Conservation (phyloP, 805 yeast species). For the Osmozyma mogii region DNA sequence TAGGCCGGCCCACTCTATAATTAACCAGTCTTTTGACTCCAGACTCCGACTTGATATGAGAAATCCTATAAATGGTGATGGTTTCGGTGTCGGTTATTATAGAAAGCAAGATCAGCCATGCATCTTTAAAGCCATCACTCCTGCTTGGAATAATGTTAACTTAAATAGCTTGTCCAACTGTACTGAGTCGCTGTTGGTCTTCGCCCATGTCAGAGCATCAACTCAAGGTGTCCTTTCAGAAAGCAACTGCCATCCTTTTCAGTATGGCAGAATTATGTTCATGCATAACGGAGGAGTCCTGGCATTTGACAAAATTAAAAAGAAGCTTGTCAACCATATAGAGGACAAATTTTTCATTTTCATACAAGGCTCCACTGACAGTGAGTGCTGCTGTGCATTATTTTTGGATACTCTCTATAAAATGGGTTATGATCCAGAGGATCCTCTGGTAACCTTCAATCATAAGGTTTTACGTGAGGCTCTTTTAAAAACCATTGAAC, state of each 20-base stretch:
- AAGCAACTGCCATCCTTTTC: conserved; percentile 95
- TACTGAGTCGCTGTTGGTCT: conserved; percentile 75
- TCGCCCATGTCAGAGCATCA: conserved; percentile 94
- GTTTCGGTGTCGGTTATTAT: conserved; percentile 96
- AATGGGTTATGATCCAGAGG: conserved; percentile 66
- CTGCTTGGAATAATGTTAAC: conserved; percentile 96
- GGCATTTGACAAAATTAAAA: conserved; percentile 64
- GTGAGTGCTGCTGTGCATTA: conserved; percentile 91
- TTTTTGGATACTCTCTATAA: conserved; percentile 68
- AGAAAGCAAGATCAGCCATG: conserved; percentile 64
- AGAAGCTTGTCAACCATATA: conserved; percentile 61
- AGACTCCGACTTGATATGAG: conserved; percentile 79
- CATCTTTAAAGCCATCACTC: conserved; percentile 90
- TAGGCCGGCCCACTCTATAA: conserved; percentile 93
- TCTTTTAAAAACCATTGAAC: conserved; percentile 61
- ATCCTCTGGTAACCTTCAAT: conserved; percentile 28
- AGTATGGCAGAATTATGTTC: conserved; percentile 79
- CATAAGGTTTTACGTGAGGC: conserved; percentile 60
- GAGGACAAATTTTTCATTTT: conserved; percentile 71
- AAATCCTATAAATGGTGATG: conserved; percentile 96
- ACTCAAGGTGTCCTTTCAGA: conserved; percentile 92
- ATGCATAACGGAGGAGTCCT: conserved; percentile 96
- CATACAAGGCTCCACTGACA: conserved; percentile 92
- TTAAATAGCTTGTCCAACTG: conserved; percentile 79
- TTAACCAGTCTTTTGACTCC: conserved; percentile 91